A percentile compares a stretch with the other conserved stretches of the same genome.
Evolutionary conservation across 192 early-diverging fungal genomes (phyloP).

Genomic region (Tieghemiomyces parasiticus): DNA sequence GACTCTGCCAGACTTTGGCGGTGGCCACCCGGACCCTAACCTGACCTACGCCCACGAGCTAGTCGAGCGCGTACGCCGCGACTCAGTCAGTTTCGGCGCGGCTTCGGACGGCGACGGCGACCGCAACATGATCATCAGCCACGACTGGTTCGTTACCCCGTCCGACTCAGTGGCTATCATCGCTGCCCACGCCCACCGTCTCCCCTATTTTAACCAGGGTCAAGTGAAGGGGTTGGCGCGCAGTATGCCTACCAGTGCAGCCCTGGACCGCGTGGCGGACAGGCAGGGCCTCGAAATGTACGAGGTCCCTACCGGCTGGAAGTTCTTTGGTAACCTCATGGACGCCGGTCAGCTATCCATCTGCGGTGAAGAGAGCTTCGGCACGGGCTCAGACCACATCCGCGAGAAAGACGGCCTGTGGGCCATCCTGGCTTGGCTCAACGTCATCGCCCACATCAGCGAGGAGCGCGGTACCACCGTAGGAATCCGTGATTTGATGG

Average conservation of each 20-base stretch:
- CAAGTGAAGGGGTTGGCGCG: slow-evolving; percentile 81
- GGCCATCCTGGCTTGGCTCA: slow-evolving; percentile 95
- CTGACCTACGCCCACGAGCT: slow-evolving; percentile 91
- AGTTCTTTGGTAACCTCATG: slow-evolving; percentile 99
- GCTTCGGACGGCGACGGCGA: slow-evolving; percentile 98
- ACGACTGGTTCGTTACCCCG: slow-evolving; percentile 90
- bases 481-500: slow-evolving; percentile 64
- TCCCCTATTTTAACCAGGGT: slow-evolving; percentile 81
- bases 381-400: slow-evolving; percentile 96
- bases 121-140: slow-evolving; percentile 95
- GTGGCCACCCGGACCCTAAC: slow-evolving; percentile 94
- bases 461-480: slow-evolving; percentile 37
- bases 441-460: slow-evolving; percentile 66
- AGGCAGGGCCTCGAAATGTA: slow-evolving; percentile 64
- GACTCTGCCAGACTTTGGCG: slow-evolving; percentile 83
- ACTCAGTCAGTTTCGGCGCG: slow-evolving; percentile 74
- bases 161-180: slow-evolving; percentile 96
- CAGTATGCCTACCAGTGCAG: slow-evolving; percentile 90
- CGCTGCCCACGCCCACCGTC: slow-evolving; percentile 65
- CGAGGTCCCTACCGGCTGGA: slow-evolving; percentile 88
- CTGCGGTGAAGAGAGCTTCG: slow-evolving; percentile 97
- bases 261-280: slow-evolving; percentile 77
- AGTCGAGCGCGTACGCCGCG: slow-evolving; percentile 73
- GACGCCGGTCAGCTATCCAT: slow-evolving; percentile 86
- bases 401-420: slow-evolving; percentile 98